Evolutionary conservation across 441 rosid species (phyloP).

Genomic region (Gossypium gossypioides): DNA sequence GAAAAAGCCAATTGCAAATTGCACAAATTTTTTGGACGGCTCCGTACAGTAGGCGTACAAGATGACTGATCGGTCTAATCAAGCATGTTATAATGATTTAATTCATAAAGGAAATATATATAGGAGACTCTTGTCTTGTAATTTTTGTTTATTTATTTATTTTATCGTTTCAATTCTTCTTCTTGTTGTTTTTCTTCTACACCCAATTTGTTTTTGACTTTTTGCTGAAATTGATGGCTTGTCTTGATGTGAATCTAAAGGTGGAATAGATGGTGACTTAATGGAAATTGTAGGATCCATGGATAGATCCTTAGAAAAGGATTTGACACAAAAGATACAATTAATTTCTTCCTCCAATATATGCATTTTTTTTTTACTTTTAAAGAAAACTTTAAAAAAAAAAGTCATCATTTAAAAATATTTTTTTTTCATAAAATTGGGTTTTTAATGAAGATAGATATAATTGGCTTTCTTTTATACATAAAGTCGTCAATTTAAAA

Average conservation of each 20-base stretch:
- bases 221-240: slow-evolving; percentile 21
- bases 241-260: slow-evolving; percentile 27
- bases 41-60: slow-evolving; percentile 30
- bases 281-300: background rate
- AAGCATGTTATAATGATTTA: slow-evolving; percentile 7
- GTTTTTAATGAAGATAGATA: background rate
- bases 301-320: background rate
- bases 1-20: background rate
- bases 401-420: too few species aligned
- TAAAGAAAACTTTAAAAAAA: background rate
- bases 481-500: too few species aligned
- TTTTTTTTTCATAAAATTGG: background rate
- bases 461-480: background rate
- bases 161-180: background rate
- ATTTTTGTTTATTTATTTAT: background rate
- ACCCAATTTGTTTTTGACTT: slow-evolving; percentile 18
- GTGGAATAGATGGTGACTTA: slow-evolving; percentile 13
- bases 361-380: background rate
- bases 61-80: slow-evolving; percentile 23
- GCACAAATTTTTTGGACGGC: slow-evolving; percentile 2
- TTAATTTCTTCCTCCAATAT: background rate
- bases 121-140: slow-evolving; percentile 1
- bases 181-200: background rate
- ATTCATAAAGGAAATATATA: background rate
- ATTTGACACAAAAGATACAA: slow-evolving; percentile 19